These are phyloP conservation scores for Aspergillus sp. DNA, from an alignment of 2,329 filamentous ascomycete genomes.

Conservation along the genomic window DNA sequence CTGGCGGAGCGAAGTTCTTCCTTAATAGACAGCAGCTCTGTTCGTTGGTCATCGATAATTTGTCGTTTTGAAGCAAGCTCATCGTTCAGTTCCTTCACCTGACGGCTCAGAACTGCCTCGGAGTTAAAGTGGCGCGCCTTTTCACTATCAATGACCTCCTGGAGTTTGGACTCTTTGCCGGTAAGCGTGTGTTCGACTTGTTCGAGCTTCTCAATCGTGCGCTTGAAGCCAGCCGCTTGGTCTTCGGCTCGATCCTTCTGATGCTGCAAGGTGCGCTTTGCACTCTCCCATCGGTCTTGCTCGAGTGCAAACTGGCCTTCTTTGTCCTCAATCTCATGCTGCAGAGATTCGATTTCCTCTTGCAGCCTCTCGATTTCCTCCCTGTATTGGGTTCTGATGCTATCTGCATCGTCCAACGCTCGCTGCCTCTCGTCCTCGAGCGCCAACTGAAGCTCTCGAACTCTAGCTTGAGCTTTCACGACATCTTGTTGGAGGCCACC, in stretches of 20 bases:
- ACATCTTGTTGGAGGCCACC: conserved; percentile 65
- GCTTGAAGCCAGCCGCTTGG: conserved; percentile 64
- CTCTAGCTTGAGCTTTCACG: conserved; percentile 40
- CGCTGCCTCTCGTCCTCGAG: conserved; percentile 56
- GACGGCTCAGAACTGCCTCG: conserved; percentile 66
- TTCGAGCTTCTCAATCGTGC: conserved; percentile 67
- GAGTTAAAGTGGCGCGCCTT: conserved; percentile 69
- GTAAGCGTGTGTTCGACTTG: conserved; percentile 66
- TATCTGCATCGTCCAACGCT: conserved; percentile 59
- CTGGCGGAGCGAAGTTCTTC: conserved; percentile 70
- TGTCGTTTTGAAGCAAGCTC: conserved; percentile 66
- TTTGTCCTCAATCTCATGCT: conserved; percentile 65
- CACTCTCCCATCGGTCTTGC: conserved; percentile 69
- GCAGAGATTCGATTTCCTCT: conserved; percentile 58
- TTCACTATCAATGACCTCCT: conserved; percentile 68
- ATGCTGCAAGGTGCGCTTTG: conserved; percentile 62
- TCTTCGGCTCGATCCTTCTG: conserved; percentile 67
- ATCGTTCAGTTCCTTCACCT: conserved; percentile 70
- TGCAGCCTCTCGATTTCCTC: conserved; percentile 54
- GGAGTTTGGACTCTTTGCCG: conserved; percentile 64
- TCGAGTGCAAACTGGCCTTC: conserved; percentile 69
- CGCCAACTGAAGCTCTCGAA: conserved; percentile 49
- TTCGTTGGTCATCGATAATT: conserved; percentile 63
- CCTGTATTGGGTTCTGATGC: conserved; percentile 55
- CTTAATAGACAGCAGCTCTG: conserved; percentile 62